A percentile compares a stretch with the other conserved stretches of the same genome.
These are phyloP conservation scores for Yarrowia keelungensis DNA, from an alignment of 805 yeast species.

Conservation along the genomic window DNA sequence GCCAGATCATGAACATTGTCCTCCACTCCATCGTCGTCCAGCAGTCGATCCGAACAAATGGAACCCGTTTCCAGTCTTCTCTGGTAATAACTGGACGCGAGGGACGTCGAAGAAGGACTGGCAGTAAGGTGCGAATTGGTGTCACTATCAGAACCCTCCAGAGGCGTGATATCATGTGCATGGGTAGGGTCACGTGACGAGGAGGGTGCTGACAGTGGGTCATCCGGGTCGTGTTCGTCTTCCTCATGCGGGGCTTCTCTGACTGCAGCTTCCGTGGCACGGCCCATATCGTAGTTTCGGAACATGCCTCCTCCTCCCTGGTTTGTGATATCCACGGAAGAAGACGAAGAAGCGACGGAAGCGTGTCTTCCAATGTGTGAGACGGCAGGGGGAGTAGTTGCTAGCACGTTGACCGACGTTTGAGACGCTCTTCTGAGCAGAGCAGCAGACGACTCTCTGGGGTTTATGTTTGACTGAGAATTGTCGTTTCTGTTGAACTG, in stretches of 20 bases:
- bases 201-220: neutral
- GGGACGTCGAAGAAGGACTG: neutral
- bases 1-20: slow-evolving; percentile 26
- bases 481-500: neutral
- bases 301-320: slow-evolving; percentile 10
- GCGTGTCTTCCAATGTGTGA: neutral
- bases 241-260: neutral
- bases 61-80: slow-evolving; percentile 20
- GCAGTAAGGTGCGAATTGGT: neutral
- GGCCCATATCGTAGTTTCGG: slow-evolving; percentile 5
- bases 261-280: neutral
- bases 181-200: neutral
- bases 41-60: slow-evolving; percentile 19
- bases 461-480: neutral
- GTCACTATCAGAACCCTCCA: slow-evolving; percentile 2
- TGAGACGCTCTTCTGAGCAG: slow-evolving; percentile 17
- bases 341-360: slow-evolving; percentile 1
- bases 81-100: slow-evolving; percentile 8
- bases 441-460: slow-evolving; percentile 4
- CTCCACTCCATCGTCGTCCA: slow-evolving; percentile 29
- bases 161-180: neutral
- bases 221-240: neutral
- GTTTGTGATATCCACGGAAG: slow-evolving; percentile 22
- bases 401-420: slow-evolving; percentile 29
- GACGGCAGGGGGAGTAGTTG: slow-evolving; percentile 12